phyloP scores from a whole-genome alignment of 495 filamentous ascomycete genomes.

The Tuber brumale region DNA sequence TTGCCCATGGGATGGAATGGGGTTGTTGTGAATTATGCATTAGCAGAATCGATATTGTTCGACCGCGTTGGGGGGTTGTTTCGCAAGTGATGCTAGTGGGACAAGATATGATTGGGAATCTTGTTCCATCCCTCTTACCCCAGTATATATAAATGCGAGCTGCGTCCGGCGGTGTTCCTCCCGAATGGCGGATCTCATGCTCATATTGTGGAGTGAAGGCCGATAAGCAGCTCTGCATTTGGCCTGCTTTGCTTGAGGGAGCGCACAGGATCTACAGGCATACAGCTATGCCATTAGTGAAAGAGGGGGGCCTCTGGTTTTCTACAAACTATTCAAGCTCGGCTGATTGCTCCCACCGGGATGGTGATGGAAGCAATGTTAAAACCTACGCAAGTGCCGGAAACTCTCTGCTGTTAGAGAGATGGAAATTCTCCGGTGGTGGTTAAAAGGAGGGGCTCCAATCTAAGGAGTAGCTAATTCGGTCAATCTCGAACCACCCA shows the following conservation, averaged over 20 bases:
- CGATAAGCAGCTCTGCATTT: not conserved
- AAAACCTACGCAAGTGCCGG: not conserved
- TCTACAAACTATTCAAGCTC: not conserved
- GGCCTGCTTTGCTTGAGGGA: not conserved
- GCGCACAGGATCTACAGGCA: not conserved
- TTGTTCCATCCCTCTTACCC: not conserved
- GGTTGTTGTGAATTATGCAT: not conserved
- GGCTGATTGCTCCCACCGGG: not conserved
- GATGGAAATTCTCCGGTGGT: not conserved
- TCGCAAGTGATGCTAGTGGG: not conserved
- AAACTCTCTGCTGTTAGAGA: not conserved
- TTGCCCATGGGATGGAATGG: not conserved
- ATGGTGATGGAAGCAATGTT: not conserved
- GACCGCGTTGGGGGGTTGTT: not conserved
- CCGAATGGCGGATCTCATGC: not conserved
- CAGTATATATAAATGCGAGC: not conserved
- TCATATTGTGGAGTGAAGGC: not conserved
- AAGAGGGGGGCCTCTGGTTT: not conserved
- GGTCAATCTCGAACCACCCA: not conserved
- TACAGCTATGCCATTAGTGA: not conserved
- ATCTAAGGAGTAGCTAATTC: not conserved
- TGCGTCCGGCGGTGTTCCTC: not conserved
- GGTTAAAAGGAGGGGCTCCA: not conserved
- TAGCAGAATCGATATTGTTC: not conserved
- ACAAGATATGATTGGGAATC: not conserved